phyloP scores from a whole-genome alignment of 2,329 filamentous ascomycete species.

The Cladosporium sp. region DNA sequence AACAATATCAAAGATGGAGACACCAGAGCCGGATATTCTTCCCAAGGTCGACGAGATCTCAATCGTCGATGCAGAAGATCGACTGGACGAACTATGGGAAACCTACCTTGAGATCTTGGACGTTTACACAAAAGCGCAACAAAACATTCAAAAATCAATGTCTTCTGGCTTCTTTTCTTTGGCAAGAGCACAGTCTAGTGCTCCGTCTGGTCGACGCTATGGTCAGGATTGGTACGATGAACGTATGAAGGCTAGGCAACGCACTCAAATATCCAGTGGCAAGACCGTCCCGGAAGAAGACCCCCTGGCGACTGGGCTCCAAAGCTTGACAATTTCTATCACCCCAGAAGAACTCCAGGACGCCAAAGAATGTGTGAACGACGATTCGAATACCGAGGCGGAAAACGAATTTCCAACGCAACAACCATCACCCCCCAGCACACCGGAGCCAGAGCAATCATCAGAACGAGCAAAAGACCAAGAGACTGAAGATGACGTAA shows the following conservation, averaged over 20 bases:
- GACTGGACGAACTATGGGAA: conserved; percentile 60
- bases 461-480: not conserved
- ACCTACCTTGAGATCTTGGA: conserved; percentile 63
- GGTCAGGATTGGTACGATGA: conserved; percentile 68
- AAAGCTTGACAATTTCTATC: not conserved
- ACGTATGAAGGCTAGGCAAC: conserved; percentile 60
- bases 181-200: conserved; percentile 69
- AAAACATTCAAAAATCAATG: conserved; percentile 51
- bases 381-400: not conserved
- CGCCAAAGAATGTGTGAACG: not conserved
- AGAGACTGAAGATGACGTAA: not conserved
- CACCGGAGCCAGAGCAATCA: conserved; percentile 39
- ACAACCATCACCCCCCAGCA: conserved; percentile 26
- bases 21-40: not conserved
- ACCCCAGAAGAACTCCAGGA: not conserved
- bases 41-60: not conserved
- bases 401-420: conserved; percentile 9
- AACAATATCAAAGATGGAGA: not conserved
- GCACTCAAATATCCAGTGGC: conserved; percentile 5
- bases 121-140: conserved; percentile 58
- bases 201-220: conserved; percentile 55
- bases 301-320: not conserved
- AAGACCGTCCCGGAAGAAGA: not conserved
- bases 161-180: conserved; percentile 49
- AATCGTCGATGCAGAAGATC: conserved; percentile 2